Evolutionary conservation across 2,329 filamentous ascomycete species (phyloP), one percentile per base, ranked within the genome.

Genomic region (Aspergillus carbonarius): DNA sequence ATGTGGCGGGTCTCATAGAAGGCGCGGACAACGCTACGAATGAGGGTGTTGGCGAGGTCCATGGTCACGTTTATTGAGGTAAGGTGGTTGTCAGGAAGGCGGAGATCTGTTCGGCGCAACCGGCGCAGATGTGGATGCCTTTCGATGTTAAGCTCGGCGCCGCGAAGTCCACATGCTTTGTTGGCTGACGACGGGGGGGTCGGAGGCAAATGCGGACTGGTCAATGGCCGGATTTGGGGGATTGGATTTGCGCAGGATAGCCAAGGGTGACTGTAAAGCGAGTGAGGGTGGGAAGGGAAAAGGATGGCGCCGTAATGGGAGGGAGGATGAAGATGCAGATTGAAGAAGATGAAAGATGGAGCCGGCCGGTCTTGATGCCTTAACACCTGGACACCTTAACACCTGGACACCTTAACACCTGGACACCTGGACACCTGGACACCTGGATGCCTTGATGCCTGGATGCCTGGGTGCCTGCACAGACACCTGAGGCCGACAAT

Each of bases 1-100:
- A 95, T 88, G 70, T 95, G 89, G 69, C 92, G 89, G 35, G 89
- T 92, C 64, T 90, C 85, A 76, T 95, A 96, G 79, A 96, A 96
- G 57, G 91, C 88, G 72, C 92, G 90, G 70, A 88, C 89, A 39
- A 92, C 90, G 55, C 88, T 95, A 76, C 93, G 91, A 70, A 98
- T 87, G 64, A 98, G 87, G 40, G 88, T 88, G 74, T 92, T 86
- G 55, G 87, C 86, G 64, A 88, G 82, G 74, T 90, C 85, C 80
- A 88, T 86, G 59, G 71, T 60, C 59, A 44, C 15, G 32, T 42
- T 47, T 42, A 0, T 32, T n/a, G 30, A 20, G 37, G 25, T 48
- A 30, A 5, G 51, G 20, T 35, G 1, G n/a, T 42, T 10, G 1
- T 42, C 39, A 42, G 9, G 30, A 9, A 10, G 10, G 44, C 15